Evolutionary conservation across 192 early-diverging fungal genomes (phyloP), one percentile per base, ranked within the genome.

Genomic region (Diversispora eburnea): DNA sequence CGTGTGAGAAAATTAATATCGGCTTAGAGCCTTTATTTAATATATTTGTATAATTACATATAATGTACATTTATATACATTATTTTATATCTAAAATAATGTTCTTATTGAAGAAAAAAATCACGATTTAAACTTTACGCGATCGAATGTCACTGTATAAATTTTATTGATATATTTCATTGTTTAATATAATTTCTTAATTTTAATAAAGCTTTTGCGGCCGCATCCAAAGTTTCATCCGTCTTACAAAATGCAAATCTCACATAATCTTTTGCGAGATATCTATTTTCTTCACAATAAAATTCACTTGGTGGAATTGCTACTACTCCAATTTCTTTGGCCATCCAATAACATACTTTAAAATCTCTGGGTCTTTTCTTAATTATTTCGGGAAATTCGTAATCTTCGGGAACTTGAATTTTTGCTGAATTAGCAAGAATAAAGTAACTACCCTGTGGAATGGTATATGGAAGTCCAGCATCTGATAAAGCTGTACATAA

Each of bases 241-340:
- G 88, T 92, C 82, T 98, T 98, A 84, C 95, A 96, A 74, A 94
- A 98, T 33, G 95, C 94, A 73, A 98, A 96, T 46, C 95, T 84
- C 13, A 91, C 91, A 75, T 89, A 89, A 73, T 92, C 75, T 47
- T 90, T 86, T 3, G 90, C 92, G 61, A 93, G 73, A 6, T 78
- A 48, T 67, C 82, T 84, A 77, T 91, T 89, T 19, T 81, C 82
- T 48, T 79, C 84, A 52, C 87, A 90, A 76, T 96, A 95, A 76
- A 98, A 98, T 76, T 94, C 93, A 51, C 88, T 86, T 3, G 94
- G 93, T 63, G 96, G 96, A 77, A 98, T 98, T 8, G 91, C 88
- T 4, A 91, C 91, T 4, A 98, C 95, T 43, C 94, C 94, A 77
- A 91, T 91, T 76, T 94, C 90, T 72, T 88, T 91, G 25, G 93